These are phyloP conservation scores for Kentomonas sorsogonicus DNA, from an alignment of 208 protist species.

Conservation along the genomic window DNA sequence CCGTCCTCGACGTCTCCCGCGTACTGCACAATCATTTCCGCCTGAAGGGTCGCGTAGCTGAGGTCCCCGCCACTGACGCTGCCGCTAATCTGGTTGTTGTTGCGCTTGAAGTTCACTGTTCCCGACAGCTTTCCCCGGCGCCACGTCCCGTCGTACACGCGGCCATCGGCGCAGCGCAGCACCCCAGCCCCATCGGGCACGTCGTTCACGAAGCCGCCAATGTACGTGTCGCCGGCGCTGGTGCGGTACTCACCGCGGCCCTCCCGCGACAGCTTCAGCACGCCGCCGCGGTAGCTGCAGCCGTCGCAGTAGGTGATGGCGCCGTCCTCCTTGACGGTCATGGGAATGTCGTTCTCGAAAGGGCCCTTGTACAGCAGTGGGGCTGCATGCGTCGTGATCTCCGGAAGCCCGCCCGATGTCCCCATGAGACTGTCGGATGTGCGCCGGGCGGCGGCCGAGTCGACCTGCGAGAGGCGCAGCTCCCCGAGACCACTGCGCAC, in stretches of 20 bases:
- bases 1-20: conserved; percentile 50
- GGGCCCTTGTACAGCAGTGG: conserved; percentile 45
- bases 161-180: conserved; percentile 28
- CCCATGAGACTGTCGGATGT: too few species aligned
- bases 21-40: conserved; percentile 29
- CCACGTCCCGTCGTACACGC: conserved; percentile 58
- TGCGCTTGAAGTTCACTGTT: conserved; percentile 19
- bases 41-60: conserved; percentile 6
- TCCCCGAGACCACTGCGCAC: conserved; percentile 65
- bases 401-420: too few species aligned
- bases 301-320: conserved; percentile 66
- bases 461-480: conserved; percentile 23
- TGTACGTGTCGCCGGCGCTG: conserved; percentile 49
- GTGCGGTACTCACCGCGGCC: conserved; percentile 51
- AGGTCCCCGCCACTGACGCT: not conserved
- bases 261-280: conserved; percentile 40
- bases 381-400: conserved; percentile 3
- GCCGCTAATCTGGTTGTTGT: conserved; percentile 6
- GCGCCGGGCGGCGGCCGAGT: too few species aligned
- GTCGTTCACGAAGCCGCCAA: conserved; percentile 46
- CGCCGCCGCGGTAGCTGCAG: conserved; percentile 46
- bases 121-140: conserved; percentile 37
- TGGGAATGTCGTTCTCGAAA: conserved; percentile 44
- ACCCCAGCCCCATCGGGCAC: conserved; percentile 45
- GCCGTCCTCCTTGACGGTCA: conserved; percentile 17